Evolutionary conservation across 179 eudicot genomes (phyloP).

Genomic region (Dionaea muscipula): DNA sequence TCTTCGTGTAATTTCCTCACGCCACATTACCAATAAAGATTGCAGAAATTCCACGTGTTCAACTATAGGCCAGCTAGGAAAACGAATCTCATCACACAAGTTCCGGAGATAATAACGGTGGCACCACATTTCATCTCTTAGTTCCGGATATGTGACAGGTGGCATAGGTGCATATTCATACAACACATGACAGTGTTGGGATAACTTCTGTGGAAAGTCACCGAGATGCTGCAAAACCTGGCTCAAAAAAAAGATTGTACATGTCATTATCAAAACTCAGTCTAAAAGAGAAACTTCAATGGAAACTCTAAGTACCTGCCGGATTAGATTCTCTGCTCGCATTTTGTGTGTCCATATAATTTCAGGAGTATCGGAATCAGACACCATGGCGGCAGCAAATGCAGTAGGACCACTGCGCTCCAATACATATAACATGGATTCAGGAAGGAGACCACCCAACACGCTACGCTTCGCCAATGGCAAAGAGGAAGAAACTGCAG

Average conservation of each 20-base stretch:
- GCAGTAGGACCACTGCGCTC: slow-evolving; percentile 95
- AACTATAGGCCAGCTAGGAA: slow-evolving; percentile 97
- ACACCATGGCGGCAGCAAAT: slow-evolving; percentile 97
- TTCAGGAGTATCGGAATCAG: slow-evolving; percentile 99
- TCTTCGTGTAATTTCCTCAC: slow-evolving; percentile 90
- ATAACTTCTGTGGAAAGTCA: slow-evolving; percentile 91
- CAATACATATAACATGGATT: slow-evolving; percentile 84
- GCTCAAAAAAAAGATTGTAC: background rate
- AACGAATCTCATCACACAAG: slow-evolving; percentile 89
- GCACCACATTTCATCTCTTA: slow-evolving; percentile 99
- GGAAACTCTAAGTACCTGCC: slow-evolving; percentile 55
- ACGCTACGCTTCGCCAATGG: slow-evolving; percentile 98
- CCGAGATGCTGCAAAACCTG: slow-evolving; percentile 99
- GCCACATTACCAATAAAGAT: slow-evolving; percentile 97
- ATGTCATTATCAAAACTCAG: too few species aligned
- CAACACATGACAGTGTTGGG: slow-evolving; percentile 86
- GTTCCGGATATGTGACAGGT: slow-evolving; percentile 93
- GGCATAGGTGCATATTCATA: slow-evolving; percentile 99
- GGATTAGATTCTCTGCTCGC: slow-evolving; percentile 95
- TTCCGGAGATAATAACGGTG: slow-evolving; percentile 96
- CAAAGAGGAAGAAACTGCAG: slow-evolving; percentile 92
- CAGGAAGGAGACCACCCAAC: slow-evolving; percentile 94
- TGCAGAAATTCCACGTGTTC: slow-evolving; percentile 98
- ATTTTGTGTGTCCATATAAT: slow-evolving; percentile 99
- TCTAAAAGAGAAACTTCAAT: too few species aligned